Percentiles rank a stretch among this genome's conserved stretches.
These are phyloP conservation scores for Auricularia cornea DNA, from an alignment of 768 basidiomycete genomes.

Conservation along the genomic window DNA sequence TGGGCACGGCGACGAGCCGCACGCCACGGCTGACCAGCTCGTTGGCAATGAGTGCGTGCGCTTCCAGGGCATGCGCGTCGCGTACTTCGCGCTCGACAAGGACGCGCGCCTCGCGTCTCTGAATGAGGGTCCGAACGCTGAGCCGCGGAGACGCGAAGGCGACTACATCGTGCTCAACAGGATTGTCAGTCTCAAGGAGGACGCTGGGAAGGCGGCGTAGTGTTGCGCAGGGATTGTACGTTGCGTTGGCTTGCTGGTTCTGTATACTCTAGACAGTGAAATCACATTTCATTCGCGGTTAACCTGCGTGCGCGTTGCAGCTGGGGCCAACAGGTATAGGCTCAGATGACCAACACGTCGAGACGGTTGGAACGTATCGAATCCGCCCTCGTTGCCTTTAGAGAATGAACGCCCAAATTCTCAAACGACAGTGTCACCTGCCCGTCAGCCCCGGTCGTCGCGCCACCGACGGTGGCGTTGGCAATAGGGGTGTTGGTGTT, in stretches of 20 bases:
- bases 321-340: not conserved
- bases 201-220: conserved; percentile 57
- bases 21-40: conserved; percentile 68
- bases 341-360: conserved; percentile 2
- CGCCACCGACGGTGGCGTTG: conserved; percentile 15
- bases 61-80: conserved; percentile 94
- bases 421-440: conserved; percentile 21
- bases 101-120: conserved; percentile 65
- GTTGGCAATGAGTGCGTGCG: conserved; percentile 87
- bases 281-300: not conserved
- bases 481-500: conserved; percentile 21
- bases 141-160: conserved; percentile 45
- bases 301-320: no score
- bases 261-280: not conserved
- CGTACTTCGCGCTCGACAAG: conserved; percentile 89
- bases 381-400: conserved; percentile 28
- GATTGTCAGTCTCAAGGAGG: conserved; percentile 92
- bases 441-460: conserved; percentile 18
- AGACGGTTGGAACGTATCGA: conserved; percentile 27
- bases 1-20: conserved; percentile 48
- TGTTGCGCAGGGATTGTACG: not conserved
- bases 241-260: not conserved
- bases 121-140: conserved; percentile 39
- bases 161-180: conserved; percentile 83
- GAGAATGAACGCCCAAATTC: conserved; percentile 13